Evolutionary conservation across 2,329 filamentous ascomycete species (phyloP).

Genomic region (Phialophora macrospora): DNA sequence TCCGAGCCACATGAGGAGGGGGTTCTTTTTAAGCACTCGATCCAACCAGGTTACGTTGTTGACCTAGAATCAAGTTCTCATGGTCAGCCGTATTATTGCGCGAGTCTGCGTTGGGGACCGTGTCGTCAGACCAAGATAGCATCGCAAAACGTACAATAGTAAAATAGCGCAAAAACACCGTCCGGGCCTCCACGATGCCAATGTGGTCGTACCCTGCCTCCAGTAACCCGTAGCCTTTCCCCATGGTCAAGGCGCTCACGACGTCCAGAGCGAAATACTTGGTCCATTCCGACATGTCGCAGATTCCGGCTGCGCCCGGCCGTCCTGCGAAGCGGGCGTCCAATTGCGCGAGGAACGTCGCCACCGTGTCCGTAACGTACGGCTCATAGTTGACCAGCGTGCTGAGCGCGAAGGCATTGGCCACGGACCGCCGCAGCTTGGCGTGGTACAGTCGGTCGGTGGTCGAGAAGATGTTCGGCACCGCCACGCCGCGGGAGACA

Average conservation of each 20-base stretch:
- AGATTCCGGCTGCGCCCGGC: constrained; percentile 27
- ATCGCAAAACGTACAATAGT: too few species aligned
- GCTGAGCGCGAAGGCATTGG: constrained; percentile 34
- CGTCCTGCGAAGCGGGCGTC: constrained; percentile 24
- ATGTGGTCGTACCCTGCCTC: constrained; percentile 43
- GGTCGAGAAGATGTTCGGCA: constrained; percentile 30
- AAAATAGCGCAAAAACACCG: constrained; percentile 40
- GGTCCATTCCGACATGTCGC: constrained; percentile 43
- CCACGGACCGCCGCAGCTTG: constrained; percentile 25
- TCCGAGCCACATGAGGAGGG: constrained; percentile 46
- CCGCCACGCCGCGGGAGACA: constrained; percentile 18
- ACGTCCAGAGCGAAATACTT: constrained; percentile 46
- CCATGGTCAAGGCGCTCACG: constrained; percentile 45
- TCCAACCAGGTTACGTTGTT: constrained; percentile 46
- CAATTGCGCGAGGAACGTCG: constrained; percentile 35
- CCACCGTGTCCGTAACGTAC: constrained; percentile 20
- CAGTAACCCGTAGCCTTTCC: constrained; percentile 43
- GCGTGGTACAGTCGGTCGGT: constrained; percentile 22
- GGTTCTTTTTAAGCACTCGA: constrained; percentile 42
- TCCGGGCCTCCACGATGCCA: constrained; percentile 40
- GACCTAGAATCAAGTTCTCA: constrained; percentile 11
- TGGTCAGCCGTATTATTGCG: not conserved
- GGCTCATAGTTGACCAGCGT: constrained; percentile 39
- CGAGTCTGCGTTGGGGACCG: too few species aligned
- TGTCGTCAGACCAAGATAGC: too few species aligned